Base-by-base conservation (phyloP, 768 basidiomycete genomes). In the Rhodotorula sphaerocarpa region DNA sequence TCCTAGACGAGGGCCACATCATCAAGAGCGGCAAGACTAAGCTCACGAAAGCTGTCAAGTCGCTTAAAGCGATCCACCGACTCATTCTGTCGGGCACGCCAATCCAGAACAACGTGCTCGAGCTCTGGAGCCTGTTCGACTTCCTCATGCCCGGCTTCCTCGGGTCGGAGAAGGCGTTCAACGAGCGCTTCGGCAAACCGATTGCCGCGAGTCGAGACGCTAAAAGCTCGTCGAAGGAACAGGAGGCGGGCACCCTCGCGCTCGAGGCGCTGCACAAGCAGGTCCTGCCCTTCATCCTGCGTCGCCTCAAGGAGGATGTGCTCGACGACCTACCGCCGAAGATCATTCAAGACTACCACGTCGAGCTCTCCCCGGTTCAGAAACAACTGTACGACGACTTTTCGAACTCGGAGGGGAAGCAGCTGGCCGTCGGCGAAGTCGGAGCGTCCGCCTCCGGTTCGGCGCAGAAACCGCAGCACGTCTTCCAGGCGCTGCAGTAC, bases 11-110 rank as follows among this genome's bases (percentile, higher is more conserved):
- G 77, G 95, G 95, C 0, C 95, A 99, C 76, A 84, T 96, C 68
- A 97, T 99, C 77, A 97, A 96, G 80, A 99, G 97, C 73, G 87
- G 90, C 42, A 96, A 93, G 77, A 96, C 95, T 28, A 97, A 97
- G 75, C 81, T 99, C 43, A 91, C 93, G 1, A 90, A 91, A 74
- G 91, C 95, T 2, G 88, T 97, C 71, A 99, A 99, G 75, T 82
- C 80, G 61, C 81, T 97, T 48, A 83, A 82, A 57, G 89, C 93
- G 1, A 86, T 91, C 61, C 95, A 99, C 76, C 85, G 95, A 28
- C 79, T 99, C 27, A 88, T 99, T 72, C 79, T 99, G 5, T 95
- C 91, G 0, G 95, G 95, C 42, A 99, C 95, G 10, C 95, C 95
- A 0, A 97, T 99, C 61, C 95, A 99, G 77, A 99, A 99, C 75